Percentiles rank a stretch among this genome's conserved stretches.
These are phyloP conservation scores for Fusarium xyrophilum DNA, from an alignment of 2,329 filamentous ascomycete species.

Conservation along the genomic window DNA sequence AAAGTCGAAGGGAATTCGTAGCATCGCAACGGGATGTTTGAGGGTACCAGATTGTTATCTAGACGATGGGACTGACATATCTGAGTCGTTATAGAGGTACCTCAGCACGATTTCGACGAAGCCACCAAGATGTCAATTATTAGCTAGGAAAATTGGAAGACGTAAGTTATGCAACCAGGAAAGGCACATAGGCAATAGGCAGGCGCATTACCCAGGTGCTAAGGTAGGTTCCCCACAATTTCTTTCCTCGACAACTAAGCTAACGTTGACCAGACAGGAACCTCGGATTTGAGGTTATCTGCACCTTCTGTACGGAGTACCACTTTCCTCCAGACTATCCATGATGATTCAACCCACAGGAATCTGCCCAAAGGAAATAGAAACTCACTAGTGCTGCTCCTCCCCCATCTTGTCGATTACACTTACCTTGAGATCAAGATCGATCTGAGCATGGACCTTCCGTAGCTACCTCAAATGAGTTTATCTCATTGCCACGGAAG, in stretches of 20 bases:
- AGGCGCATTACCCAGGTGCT: neutral
- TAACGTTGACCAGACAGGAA: slow-evolving; percentile 15
- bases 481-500: slow-evolving; percentile 15
- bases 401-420: neutral
- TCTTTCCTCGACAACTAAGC: slow-evolving; percentile 23
- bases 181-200: neutral
- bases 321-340: slow-evolving; percentile 4
- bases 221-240: slow-evolving; percentile 7
- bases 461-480: neutral
- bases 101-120: slow-evolving; percentile 1
- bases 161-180: neutral
- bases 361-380: neutral
- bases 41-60: neutral
- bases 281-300: slow-evolving; percentile 27
- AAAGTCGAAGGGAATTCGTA: slow-evolving; percentile 1
- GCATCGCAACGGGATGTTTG: neutral
- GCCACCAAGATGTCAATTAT: slow-evolving; percentile 12
- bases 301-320: slow-evolving; percentile 11
- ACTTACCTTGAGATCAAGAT: neutral
- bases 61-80: slow-evolving; percentile 9
- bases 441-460: neutral
- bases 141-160: slow-evolving; percentile 5
- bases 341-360: slow-evolving; percentile 2
- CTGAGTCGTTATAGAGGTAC: neutral
- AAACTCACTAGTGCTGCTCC: neutral